Conservation (phyloP, 2,329 filamentous ascomycete species). For the Calonectria crousiana region DNA sequence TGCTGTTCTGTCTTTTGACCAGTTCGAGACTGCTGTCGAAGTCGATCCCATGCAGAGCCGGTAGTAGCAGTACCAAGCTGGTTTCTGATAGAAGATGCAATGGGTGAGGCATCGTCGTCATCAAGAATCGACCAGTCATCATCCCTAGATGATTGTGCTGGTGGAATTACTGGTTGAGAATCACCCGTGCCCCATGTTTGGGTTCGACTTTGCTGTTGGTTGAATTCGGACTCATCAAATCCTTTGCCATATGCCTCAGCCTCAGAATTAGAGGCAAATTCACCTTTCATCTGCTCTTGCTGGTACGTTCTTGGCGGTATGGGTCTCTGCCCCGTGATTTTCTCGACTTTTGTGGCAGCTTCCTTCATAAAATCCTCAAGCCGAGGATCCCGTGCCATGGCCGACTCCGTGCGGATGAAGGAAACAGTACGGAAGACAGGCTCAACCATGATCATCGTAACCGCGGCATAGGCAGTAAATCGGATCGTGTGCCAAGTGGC, state of each 20-base stretch:
- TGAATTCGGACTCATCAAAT: conserved; percentile 1
- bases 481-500: conserved; percentile 42
- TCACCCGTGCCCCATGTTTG: conserved; percentile 22
- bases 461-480: conserved; percentile 42
- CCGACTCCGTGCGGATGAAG: conserved; percentile 37
- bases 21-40: conserved; percentile 51
- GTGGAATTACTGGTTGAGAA: conserved; percentile 13
- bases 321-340: conserved; percentile 34
- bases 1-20: conserved; percentile 35
- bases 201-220: not conserved
- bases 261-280: conserved; percentile 14
- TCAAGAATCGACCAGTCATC: conserved; percentile 43
- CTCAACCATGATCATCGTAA: conserved; percentile 44
- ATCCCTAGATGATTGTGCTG: conserved; percentile 23
- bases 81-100: conserved; percentile 48
- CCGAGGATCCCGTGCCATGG: conserved; percentile 39
- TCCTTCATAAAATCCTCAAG: conserved; percentile 41
- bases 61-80: conserved; percentile 29
- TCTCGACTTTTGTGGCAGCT: conserved; percentile 37
- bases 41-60: conserved; percentile 58
- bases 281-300: conserved; percentile 13
- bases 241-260: conserved; percentile 15
- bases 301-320: not conserved
- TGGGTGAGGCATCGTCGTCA: conserved; percentile 59
- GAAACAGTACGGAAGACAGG: conserved; percentile 41